Percentiles rank a stretch among this genome's conserved stretches.
phyloP scores from a whole-genome alignment of 306 rosid species.

The Quercus cerris region DNA sequence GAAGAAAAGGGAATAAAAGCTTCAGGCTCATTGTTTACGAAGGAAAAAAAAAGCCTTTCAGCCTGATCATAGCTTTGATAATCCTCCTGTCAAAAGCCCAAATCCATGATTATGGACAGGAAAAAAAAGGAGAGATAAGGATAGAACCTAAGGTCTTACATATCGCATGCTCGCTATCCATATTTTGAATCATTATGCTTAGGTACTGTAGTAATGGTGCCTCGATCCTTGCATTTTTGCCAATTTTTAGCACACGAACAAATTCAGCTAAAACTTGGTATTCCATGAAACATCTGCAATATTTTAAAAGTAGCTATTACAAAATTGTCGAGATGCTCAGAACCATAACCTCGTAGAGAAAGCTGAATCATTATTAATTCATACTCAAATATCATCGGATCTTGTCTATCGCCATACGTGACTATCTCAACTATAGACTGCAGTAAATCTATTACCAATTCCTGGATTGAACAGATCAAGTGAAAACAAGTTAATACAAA shows the following conservation, averaged over 20 bases:
- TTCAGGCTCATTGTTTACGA: background rate
- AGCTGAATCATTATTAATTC: constrained; percentile 21
- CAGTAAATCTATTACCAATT: constrained; percentile 64
- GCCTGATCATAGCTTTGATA: background rate
- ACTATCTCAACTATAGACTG: constrained; percentile 84
- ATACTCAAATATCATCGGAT: constrained; percentile 77
- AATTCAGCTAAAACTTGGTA: constrained; percentile 74
- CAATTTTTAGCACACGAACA: constrained; percentile 63
- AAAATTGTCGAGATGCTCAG: constrained; percentile 2
- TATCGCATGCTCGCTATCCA: constrained; percentile 68
- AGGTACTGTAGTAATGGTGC: constrained; percentile 78
- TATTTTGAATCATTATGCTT: constrained; percentile 87
- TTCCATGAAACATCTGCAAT: constrained; percentile 86
- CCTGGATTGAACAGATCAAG: constrained; percentile 40
- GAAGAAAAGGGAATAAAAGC: background rate
- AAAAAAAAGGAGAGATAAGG: background rate
- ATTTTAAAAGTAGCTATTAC: constrained; percentile 8
- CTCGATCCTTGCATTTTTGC: constrained; percentile 62
- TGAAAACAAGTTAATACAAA: background rate
- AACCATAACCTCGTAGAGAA: constrained; percentile 3
- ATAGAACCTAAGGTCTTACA: constrained; percentile 50
- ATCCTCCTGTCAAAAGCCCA: background rate
- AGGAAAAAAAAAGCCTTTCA: background rate
- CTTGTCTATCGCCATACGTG: constrained; percentile 79
- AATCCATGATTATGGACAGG: background rate